Evolutionary conservation across 208 protist species (phyloP), one percentile per base, ranked within the genome.

Genomic region (Leptomonas seymouri): DNA sequence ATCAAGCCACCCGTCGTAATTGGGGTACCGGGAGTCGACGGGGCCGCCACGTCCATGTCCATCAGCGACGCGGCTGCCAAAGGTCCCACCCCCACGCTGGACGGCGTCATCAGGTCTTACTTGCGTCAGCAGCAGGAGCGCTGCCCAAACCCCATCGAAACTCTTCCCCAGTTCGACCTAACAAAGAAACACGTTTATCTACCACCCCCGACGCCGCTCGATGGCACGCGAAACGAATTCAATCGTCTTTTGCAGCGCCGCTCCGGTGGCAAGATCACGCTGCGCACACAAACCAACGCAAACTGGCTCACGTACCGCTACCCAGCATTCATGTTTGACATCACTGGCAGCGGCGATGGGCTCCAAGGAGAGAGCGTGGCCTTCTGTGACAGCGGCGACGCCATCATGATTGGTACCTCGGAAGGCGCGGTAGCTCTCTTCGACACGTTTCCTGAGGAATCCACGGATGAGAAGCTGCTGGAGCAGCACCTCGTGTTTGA

Each of bases 401-500:
- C 84, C 44, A 65, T 96, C 58, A 65, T 90, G 46, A 89, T 94
- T 28, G 91, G 91, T 44, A 96, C 88, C 21, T 90, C 87, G 31
- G 88, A 96, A 53, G 91, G 91, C 23, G 79, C 72, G 3, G 71
- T 96, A 25, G 82, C 83, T 3, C 64, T 94, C 44, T 96, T 96
- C 65, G 85, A 94, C 76, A 93, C 86, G 14, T 92, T 92, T 68
- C 82, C 86, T 20, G 88, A 92, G 57, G 87, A 94, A 46, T 65
- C 70, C 14, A 76, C 74, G 44, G 76, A 78, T 36, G 86, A 94
- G 53, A 93, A 93, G 57, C 72, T 93, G 7, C 70, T 92, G 21
- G 88, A 93, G 72, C 88, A 94, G 61, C 91, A 94, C 59, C 46
- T 93, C 30, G 74, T 93, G 20, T 94, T 94, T 64, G 91, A 96